Evolutionary conservation across 768 basidiomycete species (phyloP), one percentile per base, ranked within the genome.

Genomic region (Daedalea quercina): DNA sequence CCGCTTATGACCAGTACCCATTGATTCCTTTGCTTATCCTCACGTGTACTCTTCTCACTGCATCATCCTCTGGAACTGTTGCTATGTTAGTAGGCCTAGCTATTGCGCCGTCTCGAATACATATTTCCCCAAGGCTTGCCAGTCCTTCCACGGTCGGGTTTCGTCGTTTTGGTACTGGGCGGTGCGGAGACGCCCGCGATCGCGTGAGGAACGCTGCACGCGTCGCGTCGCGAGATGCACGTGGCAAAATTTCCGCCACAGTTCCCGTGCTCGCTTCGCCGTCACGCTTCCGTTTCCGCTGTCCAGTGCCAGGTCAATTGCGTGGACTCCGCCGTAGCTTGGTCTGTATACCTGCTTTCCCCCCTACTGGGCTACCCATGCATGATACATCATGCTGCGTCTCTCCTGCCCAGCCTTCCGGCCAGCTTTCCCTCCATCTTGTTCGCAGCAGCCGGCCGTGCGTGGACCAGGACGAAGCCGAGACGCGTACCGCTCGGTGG

Each of bases 401-500:
- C 52, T 59, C 60, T 47, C 50, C 57, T 52, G 24, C 50, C 19
- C 37, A 43, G 49, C 57, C 59, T 40, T 15, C 51, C 55, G 31
- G 44, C 59, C 20, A 54, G 65, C 11, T 75, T 79, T 57, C 63
- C 67, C 25, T 66, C 69, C 45, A 66, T 74, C 44, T 69, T 80
- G 3, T 76, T 76, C 51, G 68, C 68, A 35, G 79, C 77, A 52
- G 79, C 80, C 19, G 70, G 70, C 57, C 74, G 73, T 47, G 80
- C 79, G 44, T 82, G 63, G 63, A 43, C 55, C 53, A 62, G 58
- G 57, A 66, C 63, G 24, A 53, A 55, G 48, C 64, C 64, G 50
- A 50, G 50, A 54, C 62, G 60, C 41, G 50, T 46, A 35, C 57
- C 54, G 55, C 55, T 58, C 50, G 47, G 56, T 28, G 55, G 54